These are phyloP conservation scores for Penicillium nordicum DNA, from an alignment of 2,329 filamentous ascomycete genomes.

Conservation along the genomic window DNA sequence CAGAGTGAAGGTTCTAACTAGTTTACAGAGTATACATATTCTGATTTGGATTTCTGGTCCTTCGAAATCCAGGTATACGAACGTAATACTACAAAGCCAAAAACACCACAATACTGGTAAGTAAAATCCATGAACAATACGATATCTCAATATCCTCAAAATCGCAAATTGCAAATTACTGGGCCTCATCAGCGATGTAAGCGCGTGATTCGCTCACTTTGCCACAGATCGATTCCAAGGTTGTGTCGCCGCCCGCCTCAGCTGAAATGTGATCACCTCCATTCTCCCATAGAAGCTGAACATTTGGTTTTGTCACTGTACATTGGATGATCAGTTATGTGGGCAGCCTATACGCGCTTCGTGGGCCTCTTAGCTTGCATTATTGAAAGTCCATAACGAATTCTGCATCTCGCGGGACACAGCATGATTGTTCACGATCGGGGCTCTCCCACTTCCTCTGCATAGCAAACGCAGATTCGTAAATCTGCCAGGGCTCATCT, in stretches of 20 bases:
- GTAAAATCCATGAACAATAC: background rate
- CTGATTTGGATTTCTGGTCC: background rate
- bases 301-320: background rate
- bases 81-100: background rate
- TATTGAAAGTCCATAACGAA: background rate
- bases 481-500: background rate
- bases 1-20: background rate
- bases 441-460: background rate
- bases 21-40: background rate
- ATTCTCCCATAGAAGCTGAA: background rate
- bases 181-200: background rate
- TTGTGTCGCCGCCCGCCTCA: background rate
- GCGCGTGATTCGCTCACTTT: background rate
- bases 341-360: background rate
- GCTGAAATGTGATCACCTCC: conserved; percentile 5
- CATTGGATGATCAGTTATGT: background rate
- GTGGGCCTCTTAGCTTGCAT: background rate
- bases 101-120: background rate
- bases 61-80: background rate
- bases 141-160: background rate
- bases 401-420: background rate
- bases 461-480: background rate
- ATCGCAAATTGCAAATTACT: background rate
- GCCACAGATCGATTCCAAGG: background rate
- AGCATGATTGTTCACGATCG: conserved; percentile 2